Evolutionary conservation across 768 basidiomycete species (phyloP), one percentile per base, ranked within the genome.

Genomic region (Mycena capillaripes): DNA sequence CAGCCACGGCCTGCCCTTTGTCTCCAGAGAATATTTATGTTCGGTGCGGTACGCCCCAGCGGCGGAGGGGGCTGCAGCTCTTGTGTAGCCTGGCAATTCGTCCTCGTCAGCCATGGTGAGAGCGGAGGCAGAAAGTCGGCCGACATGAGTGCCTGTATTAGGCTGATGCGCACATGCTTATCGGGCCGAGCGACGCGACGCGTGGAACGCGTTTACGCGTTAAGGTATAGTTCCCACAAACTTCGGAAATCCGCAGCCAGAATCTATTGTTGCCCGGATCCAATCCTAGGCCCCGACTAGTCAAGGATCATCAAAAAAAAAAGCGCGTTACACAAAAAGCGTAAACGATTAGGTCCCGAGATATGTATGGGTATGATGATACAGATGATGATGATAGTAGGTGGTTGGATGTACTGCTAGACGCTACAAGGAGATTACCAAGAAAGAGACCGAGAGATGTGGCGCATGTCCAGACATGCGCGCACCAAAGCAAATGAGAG

Each of bases 1-100:
- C 14, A 90, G 76, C 90, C 89, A 91, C 52, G 87, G 81, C 56
- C 79, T 79, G 34, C 84, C 84, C 77, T 87, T 79, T 69, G 78
- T 84, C 63, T 88, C 85, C 8, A 91, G 82, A 10, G 83, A 81
- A 56, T 81, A 83, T 17, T 75, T 79, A 69, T 88, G 86, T 60
- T 86, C 83, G 23, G 76, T 71, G 48, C 75, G 69, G n/a, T 57
- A 44, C 19, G 46, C 34, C 12, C 66, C 60, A 10, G 63, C 36
- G 34, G 68, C 62, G 27, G 64, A 0, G 4, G 50, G 34, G 27
- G 57, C 60, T 23, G 69, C 23, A 21, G 58, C 48, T 4, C 69
- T 65, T 8, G 76, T 69, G 63, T 75, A 75, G 75, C 68, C 76
- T 63, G 56, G 78, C 60, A 57, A 29, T 27, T 75, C 72, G 29